Percentiles rank a stretch among this genome's conserved stretches.
Evolutionary conservation across 148 eudicot genomes (phyloP).

Genomic region (Fallopia convolvulus): DNA sequence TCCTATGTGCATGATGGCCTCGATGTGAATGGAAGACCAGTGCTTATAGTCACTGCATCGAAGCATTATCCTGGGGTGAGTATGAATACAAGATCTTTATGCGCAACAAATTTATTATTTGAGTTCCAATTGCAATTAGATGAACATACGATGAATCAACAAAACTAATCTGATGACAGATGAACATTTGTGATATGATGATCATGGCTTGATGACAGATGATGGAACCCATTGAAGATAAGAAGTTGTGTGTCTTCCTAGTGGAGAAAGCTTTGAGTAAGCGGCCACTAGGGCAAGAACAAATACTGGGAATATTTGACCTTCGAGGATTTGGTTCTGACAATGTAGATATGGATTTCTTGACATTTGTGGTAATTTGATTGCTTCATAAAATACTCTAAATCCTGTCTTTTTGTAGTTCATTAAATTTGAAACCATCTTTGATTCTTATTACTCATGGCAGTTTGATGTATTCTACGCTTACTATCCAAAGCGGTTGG

Average conservation of each 20-base stretch:
- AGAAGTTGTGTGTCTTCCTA: constrained; percentile 73
- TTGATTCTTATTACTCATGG: constrained; percentile 15
- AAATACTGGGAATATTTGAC: constrained; percentile 73
- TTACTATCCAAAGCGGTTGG: constrained; percentile 82
- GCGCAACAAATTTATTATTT: background rate
- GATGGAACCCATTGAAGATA: constrained; percentile 48
- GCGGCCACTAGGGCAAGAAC: constrained; percentile 72
- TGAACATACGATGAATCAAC: background rate
- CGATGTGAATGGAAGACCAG: constrained; percentile 69
- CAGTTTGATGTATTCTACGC: constrained; percentile 91
- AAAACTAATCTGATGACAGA: background rate
- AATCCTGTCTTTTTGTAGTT: background rate
- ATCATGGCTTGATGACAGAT: constrained; percentile 26
- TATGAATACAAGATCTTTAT: background rate
- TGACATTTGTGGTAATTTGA: constrained; percentile 72
- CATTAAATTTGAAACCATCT: background rate
- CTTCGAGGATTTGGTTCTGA: constrained; percentile 69
- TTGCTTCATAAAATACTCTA: background rate
- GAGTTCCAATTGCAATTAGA: background rate
- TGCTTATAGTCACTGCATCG: constrained; percentile 69
- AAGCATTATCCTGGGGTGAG: constrained; percentile 76
- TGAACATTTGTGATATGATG: background rate
- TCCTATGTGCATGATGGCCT: constrained; percentile 63
- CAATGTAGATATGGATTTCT: constrained; percentile 74
- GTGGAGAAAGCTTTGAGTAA: constrained; percentile 84